Percentiles rank a stretch among this genome's conserved stretches.
Conservation (phyloP, 176 grass and related monocot species). For the Typha latifolia region DNA sequence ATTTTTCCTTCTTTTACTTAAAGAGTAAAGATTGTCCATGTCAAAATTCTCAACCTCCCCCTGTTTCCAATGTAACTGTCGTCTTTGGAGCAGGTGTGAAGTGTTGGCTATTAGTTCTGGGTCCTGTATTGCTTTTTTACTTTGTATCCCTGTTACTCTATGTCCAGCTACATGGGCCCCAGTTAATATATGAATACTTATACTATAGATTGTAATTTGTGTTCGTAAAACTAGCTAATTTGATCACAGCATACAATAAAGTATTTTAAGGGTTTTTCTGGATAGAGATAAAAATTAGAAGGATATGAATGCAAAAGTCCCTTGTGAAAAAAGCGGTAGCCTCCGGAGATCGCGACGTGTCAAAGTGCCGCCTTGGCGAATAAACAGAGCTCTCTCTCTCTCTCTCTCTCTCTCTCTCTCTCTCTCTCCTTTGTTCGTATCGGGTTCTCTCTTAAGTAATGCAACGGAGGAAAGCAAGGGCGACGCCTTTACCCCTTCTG, state of each 20-base stretch:
- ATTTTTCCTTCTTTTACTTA: background rate
- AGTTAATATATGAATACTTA: no score
- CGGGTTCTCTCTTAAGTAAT: background rate
- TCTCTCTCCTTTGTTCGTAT: background rate
- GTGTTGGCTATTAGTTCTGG: background rate
- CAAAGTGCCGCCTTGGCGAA: background rate
- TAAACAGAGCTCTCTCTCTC: background rate
- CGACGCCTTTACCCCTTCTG: background rate
- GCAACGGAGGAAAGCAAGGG: background rate
- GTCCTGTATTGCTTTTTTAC: background rate
- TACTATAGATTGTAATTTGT: no score
- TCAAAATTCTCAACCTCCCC: slow-evolving; percentile 10
- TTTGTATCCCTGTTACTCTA: background rate
- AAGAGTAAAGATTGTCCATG: no score
- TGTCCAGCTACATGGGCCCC: background rate
- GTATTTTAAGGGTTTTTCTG: no score
- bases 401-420: background rate
- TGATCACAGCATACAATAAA: no score
- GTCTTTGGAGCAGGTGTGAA: slow-evolving; percentile 13
- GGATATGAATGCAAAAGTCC: no score
- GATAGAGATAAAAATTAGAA: no score
- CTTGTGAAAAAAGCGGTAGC: no score
- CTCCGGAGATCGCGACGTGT: no score
- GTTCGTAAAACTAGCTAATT: no score
- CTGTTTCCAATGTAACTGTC: background rate